Evolutionary conservation across 1,284 basidiomycete species (phyloP).

Genomic region (Trichosporon sp.): DNA sequence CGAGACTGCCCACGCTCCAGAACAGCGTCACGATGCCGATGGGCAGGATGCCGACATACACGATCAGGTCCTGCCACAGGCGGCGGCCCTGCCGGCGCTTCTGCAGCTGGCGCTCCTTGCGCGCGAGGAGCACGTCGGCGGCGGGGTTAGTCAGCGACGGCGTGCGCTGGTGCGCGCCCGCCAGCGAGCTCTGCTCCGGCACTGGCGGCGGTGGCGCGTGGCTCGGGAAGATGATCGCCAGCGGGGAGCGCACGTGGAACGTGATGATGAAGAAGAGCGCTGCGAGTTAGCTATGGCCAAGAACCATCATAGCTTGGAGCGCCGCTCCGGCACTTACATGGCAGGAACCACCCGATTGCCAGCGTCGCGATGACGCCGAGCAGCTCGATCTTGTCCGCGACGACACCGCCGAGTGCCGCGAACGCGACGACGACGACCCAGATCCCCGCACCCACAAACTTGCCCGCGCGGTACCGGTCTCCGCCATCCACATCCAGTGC

Average conservation of each 20-base stretch:
- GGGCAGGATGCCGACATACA: constrained; percentile 49
- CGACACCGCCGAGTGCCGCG: constrained; percentile 39
- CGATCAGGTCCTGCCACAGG: constrained; percentile 51
- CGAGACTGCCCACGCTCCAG: constrained; percentile 43
- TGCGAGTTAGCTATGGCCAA: constrained; percentile 17
- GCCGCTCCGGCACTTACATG: constrained; percentile 39
- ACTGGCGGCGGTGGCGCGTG: constrained; percentile 16
- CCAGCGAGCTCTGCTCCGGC: neutral
- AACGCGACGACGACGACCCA: constrained; percentile 40
- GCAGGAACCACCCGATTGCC: constrained; percentile 48
- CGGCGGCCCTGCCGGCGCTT: constrained; percentile 45
- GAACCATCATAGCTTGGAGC: no score
- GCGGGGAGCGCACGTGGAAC: constrained; percentile 50
- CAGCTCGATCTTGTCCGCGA: constrained; percentile 45
- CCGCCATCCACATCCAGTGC: constrained; percentile 41
- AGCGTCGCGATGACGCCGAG: constrained; percentile 43
- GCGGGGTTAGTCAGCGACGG: constrained; percentile 39
- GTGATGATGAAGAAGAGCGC: constrained; percentile 52
- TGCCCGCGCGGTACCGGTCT: constrained; percentile 36
- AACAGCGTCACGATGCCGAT: constrained; percentile 37
- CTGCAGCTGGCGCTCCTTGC: constrained; percentile 51
- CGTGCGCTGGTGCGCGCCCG: constrained; percentile 23
- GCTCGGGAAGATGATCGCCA: constrained; percentile 48
- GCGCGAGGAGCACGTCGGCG: constrained; percentile 46
- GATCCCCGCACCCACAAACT: constrained; percentile 41